Conservation (phyloP, 495 filamentous ascomycete genomes). For the Acidomyces sp. region DNA sequence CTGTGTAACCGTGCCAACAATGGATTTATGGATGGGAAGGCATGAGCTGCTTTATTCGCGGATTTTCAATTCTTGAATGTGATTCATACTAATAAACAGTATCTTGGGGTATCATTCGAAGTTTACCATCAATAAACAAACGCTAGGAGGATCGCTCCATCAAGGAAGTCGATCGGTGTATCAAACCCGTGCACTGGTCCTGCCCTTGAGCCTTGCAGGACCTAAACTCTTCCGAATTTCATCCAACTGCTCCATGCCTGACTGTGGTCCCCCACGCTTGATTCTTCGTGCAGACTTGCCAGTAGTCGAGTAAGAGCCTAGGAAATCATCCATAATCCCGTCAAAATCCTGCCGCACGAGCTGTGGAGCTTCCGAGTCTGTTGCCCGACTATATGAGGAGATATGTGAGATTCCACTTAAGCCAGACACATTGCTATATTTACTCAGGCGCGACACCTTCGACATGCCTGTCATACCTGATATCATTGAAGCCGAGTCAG, state of each 20-base stretch:
- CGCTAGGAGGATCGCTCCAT: too few species aligned
- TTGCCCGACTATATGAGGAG: slow-evolving; percentile 23
- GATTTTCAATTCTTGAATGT: slow-evolving; percentile 96
- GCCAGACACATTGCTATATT: slow-evolving; percentile 32
- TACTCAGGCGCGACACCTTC: slow-evolving; percentile 23
- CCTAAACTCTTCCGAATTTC: slow-evolving; percentile 73
- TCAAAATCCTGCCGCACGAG: slow-evolving; percentile 61
- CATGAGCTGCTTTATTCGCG: slow-evolving; percentile 92
- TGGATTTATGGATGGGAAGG: slow-evolving; percentile 90
- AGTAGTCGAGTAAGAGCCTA: slow-evolving; percentile 58
- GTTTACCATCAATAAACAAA: too few species aligned
- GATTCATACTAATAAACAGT: too few species aligned
- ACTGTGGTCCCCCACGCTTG: slow-evolving; percentile 69
- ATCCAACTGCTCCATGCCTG: slow-evolving; percentile 77
- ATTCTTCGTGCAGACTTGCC: slow-evolving; percentile 50
- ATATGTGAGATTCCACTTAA: slow-evolving; percentile 27
- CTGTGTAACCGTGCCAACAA: slow-evolving; percentile 70
- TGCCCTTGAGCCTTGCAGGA: slow-evolving; percentile 46
- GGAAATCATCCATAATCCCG: slow-evolving; percentile 83
- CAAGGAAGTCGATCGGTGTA: too few species aligned
- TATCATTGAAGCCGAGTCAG: slow-evolving; percentile 40
- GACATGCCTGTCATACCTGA: slow-evolving; percentile 44
- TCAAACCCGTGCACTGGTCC: too few species aligned
- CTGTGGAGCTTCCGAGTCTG: slow-evolving; percentile 30
- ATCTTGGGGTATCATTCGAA: too few species aligned